A percentile compares a stretch with the other conserved stretches of the same genome.
Evolutionary conservation across 2,329 filamentous ascomycete species (phyloP).

Genomic region (Exophiala sideris): DNA sequence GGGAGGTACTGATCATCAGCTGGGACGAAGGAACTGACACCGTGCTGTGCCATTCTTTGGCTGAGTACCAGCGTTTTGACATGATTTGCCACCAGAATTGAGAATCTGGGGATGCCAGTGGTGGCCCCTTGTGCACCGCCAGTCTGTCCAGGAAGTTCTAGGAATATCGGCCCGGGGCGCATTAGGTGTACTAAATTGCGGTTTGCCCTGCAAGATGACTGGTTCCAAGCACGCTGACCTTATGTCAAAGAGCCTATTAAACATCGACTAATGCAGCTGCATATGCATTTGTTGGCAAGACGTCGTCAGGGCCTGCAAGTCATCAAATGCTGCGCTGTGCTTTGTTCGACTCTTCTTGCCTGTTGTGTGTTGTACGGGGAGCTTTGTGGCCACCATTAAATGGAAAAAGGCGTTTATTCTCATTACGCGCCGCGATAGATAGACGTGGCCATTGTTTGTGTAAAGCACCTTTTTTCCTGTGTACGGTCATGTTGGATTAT

Average conservation of each 20-base stretch:
- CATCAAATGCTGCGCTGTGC: conserved; percentile 15
- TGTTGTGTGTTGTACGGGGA: conserved; percentile 11
- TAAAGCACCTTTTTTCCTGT: too few relatives aligned
- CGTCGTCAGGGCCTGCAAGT: conserved; percentile 24
- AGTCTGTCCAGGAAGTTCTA: conserved; percentile 6
- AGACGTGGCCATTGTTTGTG: too few relatives aligned
- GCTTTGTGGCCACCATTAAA: background rate
- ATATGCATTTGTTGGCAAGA: conserved; percentile 27
- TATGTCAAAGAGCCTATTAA: conserved; percentile 19
- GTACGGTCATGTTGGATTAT: too few relatives aligned
- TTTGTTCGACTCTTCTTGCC: conserved; percentile 7
- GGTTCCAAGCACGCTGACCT: conserved; percentile 15
- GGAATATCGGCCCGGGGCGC: conserved; percentile 13
- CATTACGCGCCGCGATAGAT: background rate
- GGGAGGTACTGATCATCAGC: background rate
- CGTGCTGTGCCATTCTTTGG: background rate
- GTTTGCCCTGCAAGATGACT: conserved; percentile 12
- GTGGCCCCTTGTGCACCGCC: conserved; percentile 11
- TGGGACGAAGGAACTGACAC: conserved; percentile 1
- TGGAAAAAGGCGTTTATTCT: background rate
- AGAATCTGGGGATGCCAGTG: conserved; percentile 8
- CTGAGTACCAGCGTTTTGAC: background rate
- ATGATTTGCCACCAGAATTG: conserved; percentile 6
- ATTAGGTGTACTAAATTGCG: conserved; percentile 7
- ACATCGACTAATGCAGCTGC: conserved; percentile 26